A percentile compares a stretch with the other conserved stretches of the same genome.
phyloP scores from a whole-genome alignment of 805 yeast species.

The Sugiyamaella qingdaonensis region DNA sequence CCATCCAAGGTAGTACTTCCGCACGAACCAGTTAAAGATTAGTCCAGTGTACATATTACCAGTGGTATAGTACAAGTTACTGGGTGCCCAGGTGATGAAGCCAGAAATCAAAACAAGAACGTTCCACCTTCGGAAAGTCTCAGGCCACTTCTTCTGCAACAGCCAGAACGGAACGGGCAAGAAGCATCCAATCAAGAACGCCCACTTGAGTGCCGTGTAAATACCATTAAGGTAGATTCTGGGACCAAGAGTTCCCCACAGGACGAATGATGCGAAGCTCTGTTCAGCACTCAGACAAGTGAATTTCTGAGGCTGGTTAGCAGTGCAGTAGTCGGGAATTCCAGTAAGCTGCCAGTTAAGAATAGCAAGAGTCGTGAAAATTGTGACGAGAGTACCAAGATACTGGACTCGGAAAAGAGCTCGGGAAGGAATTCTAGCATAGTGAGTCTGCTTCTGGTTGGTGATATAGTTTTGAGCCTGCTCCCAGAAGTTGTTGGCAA shows the following conservation, averaged over 20 bases:
- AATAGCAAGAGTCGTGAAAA: slow-evolving; percentile 27
- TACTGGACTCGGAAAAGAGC: slow-evolving; percentile 22
- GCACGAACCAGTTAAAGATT: slow-evolving; percentile 42
- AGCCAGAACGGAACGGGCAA: slow-evolving; percentile 26
- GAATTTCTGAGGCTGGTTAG: slow-evolving; percentile 31
- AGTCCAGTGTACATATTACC: slow-evolving; percentile 39
- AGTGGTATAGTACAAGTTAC: slow-evolving; percentile 40
- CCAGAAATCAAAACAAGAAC: slow-evolving; percentile 46
- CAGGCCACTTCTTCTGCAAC: slow-evolving; percentile 14
- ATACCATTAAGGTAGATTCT: slow-evolving; percentile 42
- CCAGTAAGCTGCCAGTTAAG: slow-evolving; percentile 33
- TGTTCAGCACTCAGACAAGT: slow-evolving; percentile 38
- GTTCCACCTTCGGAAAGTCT: slow-evolving; percentile 32
- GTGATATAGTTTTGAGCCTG: slow-evolving; percentile 41
- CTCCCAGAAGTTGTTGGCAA: slow-evolving; percentile 26
- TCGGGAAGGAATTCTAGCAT: slow-evolving; percentile 54
- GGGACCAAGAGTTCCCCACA: slow-evolving; percentile 47
- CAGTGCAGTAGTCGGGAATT: slow-evolving; percentile 27
- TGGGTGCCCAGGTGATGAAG: slow-evolving; percentile 38
- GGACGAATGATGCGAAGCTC: slow-evolving; percentile 45
- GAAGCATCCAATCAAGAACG: slow-evolving; percentile 41
- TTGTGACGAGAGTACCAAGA: slow-evolving; percentile 26
- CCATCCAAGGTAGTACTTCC: slow-evolving; percentile 42
- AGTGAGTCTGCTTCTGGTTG: slow-evolving; percentile 58
- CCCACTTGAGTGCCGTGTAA: slow-evolving; percentile 44